These are phyloP conservation scores for Epithemia pelagica DNA, from an alignment of 108 stramenopile species.

Conservation along the genomic window DNA sequence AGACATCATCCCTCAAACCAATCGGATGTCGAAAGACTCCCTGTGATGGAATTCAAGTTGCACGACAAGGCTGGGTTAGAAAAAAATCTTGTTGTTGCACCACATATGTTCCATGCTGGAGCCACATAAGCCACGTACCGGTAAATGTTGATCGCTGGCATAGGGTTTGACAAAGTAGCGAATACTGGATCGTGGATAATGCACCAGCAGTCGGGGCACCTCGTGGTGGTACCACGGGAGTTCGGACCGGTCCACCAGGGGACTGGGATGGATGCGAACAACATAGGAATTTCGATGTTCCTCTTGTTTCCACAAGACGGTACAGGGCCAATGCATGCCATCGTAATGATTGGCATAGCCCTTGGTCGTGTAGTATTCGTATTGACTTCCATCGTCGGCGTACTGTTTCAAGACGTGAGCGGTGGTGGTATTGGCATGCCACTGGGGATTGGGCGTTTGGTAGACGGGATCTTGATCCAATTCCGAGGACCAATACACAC, in stretches of 20 bases:
- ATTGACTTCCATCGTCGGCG: constrained; percentile 9
- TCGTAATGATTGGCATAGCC: constrained; percentile 9
- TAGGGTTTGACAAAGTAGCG: constrained; percentile 30
- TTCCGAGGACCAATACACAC: constrained; percentile 8
- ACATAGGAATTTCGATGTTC: background rate
- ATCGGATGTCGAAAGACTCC: constrained; percentile 50
- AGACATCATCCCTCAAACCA: constrained; percentile 40
- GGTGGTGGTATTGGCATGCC: constrained; percentile 5
- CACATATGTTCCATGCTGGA: too few species aligned
- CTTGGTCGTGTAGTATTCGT: background rate
- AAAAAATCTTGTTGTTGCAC: too few species aligned
- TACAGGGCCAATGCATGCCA: constrained; percentile 19
- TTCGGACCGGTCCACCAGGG: background rate
- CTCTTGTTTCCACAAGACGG: constrained; percentile 3
- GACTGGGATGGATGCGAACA: constrained; percentile 5
- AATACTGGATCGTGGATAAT: constrained; percentile 34
- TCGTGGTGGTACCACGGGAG: background rate
- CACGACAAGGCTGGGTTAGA: too few species aligned
- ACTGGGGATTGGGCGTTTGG: background rate
- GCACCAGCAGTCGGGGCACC: background rate
- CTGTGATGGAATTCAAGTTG: too few species aligned
- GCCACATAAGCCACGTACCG: background rate
- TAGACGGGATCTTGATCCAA: constrained; percentile 4
- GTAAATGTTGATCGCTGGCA: constrained; percentile 32
- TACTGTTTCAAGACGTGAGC: constrained; percentile 4